Conservation (phyloP, 2,329 filamentous ascomycete species). For the Septoria linicola region DNA sequence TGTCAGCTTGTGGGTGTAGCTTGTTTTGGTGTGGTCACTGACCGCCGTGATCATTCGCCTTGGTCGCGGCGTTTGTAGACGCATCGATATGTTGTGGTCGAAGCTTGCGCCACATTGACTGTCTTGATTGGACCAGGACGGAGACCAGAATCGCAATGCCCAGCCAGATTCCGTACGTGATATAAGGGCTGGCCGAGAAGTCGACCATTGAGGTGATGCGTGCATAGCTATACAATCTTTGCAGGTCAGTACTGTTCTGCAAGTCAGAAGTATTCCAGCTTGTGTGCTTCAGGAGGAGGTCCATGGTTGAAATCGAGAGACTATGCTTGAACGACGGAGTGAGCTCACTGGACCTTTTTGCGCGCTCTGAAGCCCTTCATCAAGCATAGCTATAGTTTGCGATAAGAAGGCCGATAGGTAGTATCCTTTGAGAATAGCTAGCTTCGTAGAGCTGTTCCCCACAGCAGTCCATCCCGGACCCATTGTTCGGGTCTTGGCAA, state of each 20-base stretch:
- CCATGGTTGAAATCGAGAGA: background rate
- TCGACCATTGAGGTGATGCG: too few relatives aligned
- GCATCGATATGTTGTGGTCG: conserved; percentile 23
- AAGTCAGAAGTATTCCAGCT: too few relatives aligned
- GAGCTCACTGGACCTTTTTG: background rate
- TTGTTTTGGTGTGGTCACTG: background rate
- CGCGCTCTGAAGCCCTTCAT: background rate
- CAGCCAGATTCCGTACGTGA: too few relatives aligned
- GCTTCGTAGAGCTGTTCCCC: too few relatives aligned
- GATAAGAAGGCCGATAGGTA: conserved; percentile 13
- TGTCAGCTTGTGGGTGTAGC: conserved; percentile 12
- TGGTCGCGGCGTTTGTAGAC: conserved; percentile 40
- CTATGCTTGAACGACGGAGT: background rate
- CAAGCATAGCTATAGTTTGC: background rate
- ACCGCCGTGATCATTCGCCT: too few relatives aligned
- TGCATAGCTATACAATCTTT: too few relatives aligned
- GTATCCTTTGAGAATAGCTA: too few relatives aligned
- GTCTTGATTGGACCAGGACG: background rate
- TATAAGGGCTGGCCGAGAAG: too few relatives aligned
- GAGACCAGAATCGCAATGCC: background rate
- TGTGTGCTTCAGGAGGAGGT: too few relatives aligned
- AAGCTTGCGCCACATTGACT: conserved; percentile 19
- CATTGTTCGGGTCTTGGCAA: too few relatives aligned
- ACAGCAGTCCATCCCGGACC: too few relatives aligned
- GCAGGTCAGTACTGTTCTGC: too few relatives aligned